Evolutionary conservation across 2,329 filamentous ascomycete species (phyloP).

Genomic region (Microcyclospora tardicrescens): DNA sequence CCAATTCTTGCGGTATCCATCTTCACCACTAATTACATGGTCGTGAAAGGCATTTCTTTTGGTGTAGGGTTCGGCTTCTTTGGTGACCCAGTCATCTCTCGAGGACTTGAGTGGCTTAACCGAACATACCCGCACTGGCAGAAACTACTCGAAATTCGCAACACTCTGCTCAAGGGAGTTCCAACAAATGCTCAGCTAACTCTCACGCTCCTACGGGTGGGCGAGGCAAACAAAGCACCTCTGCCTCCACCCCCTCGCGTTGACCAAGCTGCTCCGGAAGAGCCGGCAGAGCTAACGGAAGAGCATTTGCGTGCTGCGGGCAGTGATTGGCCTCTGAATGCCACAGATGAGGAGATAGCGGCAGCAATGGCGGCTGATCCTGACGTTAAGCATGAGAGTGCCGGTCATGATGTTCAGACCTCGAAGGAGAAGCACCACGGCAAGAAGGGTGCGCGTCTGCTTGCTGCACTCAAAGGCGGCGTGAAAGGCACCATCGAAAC

Average conservation of each 20-base stretch:
- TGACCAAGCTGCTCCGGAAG: constrained; percentile 32
- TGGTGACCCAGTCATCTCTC: constrained; percentile 58
- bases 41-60: constrained; percentile 52
- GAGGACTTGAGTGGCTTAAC: constrained; percentile 47
- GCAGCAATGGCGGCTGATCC: constrained; percentile 41
- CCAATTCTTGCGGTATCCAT: constrained; percentile 31
- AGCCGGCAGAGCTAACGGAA: constrained; percentile 37
- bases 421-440: constrained; percentile 37
- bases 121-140: constrained; percentile 57
- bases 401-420: constrained; percentile 40
- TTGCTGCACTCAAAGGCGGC: constrained; percentile 55
- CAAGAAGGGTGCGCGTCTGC: constrained; percentile 37
- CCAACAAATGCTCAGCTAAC: constrained; percentile 79
- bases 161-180: constrained; percentile 65
- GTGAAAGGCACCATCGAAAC: constrained; percentile 62
- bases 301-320: constrained; percentile 39
- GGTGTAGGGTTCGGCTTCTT: constrained; percentile 65
- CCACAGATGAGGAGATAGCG: constrained; percentile 52
- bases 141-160: constrained; percentile 58
- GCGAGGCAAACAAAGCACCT: constrained; percentile 68
- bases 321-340: constrained; percentile 45
- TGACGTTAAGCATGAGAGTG: constrained; percentile 34
- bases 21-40: constrained; percentile 38
- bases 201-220: constrained; percentile 66
- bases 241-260: constrained; percentile 48